Percentiles rank a stretch among this genome's conserved stretches.
Evolutionary conservation across 73 alveolate species (phyloP).

Genomic region (Paramecium biaurelia): DNA sequence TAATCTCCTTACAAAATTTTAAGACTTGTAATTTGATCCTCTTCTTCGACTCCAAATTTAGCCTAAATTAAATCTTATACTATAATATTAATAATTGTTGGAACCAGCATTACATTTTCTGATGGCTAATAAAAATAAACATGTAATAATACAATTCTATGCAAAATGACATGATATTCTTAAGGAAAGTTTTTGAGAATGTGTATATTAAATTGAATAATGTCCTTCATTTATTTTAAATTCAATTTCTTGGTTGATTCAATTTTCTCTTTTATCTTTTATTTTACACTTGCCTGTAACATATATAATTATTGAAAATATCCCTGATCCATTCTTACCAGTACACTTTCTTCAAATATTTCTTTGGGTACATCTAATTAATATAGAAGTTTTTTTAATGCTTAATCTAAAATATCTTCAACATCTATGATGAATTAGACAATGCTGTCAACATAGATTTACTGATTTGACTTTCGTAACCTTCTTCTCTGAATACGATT

Average conservation of each 20-base stretch:
- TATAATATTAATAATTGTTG: background rate
- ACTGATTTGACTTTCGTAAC: background rate
- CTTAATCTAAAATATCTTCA: slow-evolving; percentile 35
- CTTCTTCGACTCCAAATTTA: slow-evolving; percentile 35
- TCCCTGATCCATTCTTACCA: slow-evolving; percentile 18
- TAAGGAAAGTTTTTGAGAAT: background rate
- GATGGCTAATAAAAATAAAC: background rate
- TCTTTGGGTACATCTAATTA: slow-evolving; percentile 32
- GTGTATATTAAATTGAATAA: background rate
- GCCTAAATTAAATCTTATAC: background rate
- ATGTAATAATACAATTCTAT: background rate
- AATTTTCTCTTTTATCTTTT: slow-evolving; percentile 38
- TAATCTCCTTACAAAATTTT: background rate
- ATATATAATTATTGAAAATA: slow-evolving; percentile 30
- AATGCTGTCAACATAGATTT: background rate
- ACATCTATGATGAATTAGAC: background rate
- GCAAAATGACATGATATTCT: background rate
- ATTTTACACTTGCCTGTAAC: slow-evolving; percentile 40
- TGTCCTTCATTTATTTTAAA: background rate
- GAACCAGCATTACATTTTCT: slow-evolving; percentile 13
- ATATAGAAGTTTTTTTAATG: background rate
- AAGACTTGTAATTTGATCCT: background rate
- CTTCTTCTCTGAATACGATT: background rate
- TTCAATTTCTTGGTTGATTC: background rate
- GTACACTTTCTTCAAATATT: slow-evolving; percentile 34